Evolutionary conservation across 2,329 filamentous ascomycete species (phyloP).

Genomic region (Penicillium sp.): DNA sequence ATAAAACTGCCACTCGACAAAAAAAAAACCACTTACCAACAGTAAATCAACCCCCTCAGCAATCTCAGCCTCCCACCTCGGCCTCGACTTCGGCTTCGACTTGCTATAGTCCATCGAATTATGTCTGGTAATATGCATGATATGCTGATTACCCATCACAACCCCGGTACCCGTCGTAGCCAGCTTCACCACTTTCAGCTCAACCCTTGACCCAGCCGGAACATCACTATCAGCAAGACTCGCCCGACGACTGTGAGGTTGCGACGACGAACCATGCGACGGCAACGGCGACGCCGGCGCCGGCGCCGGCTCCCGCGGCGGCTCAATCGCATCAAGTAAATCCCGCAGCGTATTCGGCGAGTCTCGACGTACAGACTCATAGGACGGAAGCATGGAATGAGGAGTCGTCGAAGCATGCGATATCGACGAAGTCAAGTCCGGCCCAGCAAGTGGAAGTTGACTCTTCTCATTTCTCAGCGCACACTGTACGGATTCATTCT

Average conservation of each 20-base stretch:
- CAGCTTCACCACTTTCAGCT: conserved; percentile 17
- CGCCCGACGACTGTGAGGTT: too few species aligned
- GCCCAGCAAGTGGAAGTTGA: too few species aligned
- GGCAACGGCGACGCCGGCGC: conserved; percentile 9
- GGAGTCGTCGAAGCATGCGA: too few species aligned
- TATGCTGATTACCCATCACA: conserved; percentile 21
- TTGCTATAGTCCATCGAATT: conserved; percentile 15
- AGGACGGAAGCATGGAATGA: conserved; percentile 19
- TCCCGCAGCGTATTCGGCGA: conserved; percentile 19
- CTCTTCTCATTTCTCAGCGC: neutral
- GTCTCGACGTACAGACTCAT: conserved; percentile 18
- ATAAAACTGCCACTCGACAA: too few species aligned
- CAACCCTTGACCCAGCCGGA: conserved; percentile 1
- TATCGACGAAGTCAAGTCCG: too few species aligned
- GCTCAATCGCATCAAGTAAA: conserved; percentile 24
- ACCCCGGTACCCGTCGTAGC: conserved; percentile 12
- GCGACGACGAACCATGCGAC: neutral
- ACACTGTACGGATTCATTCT: too few species aligned
- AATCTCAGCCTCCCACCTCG: conserved; percentile 24
- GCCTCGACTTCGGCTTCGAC: conserved; percentile 11
- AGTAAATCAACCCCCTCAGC: conserved; percentile 26
- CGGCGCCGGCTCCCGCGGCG: conserved; percentile 22
- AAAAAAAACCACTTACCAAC: conserved; percentile 26
- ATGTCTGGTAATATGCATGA: conserved; percentile 18
- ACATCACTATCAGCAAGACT: too few species aligned